A percentile compares a stretch with the other conserved stretches of the same genome.
phyloP scores from a whole-genome alignment of 768 basidiomycete species.

The Trametes sanguinea region DNA sequence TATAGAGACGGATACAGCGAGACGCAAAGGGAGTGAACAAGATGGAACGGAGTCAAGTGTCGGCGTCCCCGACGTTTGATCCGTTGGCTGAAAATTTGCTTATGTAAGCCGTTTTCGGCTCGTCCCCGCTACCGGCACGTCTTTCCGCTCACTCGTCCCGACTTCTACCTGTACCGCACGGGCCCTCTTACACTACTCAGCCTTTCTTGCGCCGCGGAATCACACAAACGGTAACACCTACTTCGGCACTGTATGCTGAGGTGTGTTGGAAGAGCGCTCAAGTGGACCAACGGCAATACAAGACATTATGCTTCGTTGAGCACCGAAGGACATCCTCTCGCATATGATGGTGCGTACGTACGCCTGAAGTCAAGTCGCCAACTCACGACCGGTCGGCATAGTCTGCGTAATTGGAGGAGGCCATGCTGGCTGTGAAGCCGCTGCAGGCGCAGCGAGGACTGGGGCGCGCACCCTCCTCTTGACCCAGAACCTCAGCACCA shows the following conservation, averaged over 20 bases:
- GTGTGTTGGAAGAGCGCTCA: not conserved
- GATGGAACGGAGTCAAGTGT: conserved; percentile 6
- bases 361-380: not conserved
- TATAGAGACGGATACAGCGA: not conserved
- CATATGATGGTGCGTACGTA: conserved; percentile 25
- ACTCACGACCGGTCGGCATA: conserved; percentile 21
- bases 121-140: not conserved
- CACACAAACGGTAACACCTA: not conserved
- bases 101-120: not conserved
- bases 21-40: not conserved
- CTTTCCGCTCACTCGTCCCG: not conserved
- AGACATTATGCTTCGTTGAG: conserved; percentile 18
- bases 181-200: not conserved
- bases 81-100: conserved; percentile 12
- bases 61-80: not conserved
- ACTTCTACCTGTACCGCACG: too few relatives aligned
- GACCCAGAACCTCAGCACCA: conserved; percentile 78
- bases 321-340: conserved; percentile 5
- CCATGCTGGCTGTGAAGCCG: conserved; percentile 92
- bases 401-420: conserved; percentile 91
- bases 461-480: conserved; percentile 81
- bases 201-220: too few relatives aligned
- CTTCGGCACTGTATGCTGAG: conserved; percentile 7
- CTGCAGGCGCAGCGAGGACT: conserved; percentile 79
- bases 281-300: not conserved